phyloP scores from a whole-genome alignment of 805 yeast species.

The Ogataea methylovora region DNA sequence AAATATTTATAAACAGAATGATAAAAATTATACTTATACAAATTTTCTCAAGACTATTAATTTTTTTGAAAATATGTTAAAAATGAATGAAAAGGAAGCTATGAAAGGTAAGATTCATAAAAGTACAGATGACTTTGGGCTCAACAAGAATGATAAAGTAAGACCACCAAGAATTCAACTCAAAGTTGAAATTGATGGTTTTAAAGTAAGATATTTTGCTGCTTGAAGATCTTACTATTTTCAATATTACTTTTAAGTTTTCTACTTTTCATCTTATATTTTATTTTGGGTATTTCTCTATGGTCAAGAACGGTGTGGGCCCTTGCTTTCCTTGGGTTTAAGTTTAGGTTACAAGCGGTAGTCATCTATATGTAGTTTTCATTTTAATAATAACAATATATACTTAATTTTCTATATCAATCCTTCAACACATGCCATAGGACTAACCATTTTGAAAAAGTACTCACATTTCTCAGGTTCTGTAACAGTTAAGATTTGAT shows the following conservation, averaged over 20 bases:
- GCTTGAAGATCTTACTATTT: too few species aligned
- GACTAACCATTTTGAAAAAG: conserved; percentile 38
- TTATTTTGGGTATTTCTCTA: too few species aligned
- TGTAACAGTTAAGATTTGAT: conserved; percentile 53
- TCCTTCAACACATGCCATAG: conserved; percentile 34
- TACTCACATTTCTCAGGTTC: conserved; percentile 92
- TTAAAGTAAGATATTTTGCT: neutral
- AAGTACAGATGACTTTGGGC: conserved; percentile 9
- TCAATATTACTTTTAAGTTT: too few species aligned
- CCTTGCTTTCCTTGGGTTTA: neutral
- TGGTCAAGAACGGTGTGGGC: neutral
- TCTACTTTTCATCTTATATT: too few species aligned
- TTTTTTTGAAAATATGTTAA: neutral
- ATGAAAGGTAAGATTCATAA: too few species aligned
- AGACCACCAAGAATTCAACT: too few species aligned
- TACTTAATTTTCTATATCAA: too few species aligned
- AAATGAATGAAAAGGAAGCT: conserved; percentile 2
- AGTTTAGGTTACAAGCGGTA: too few species aligned
- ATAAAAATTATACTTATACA: neutral
- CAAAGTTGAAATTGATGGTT: neutral
- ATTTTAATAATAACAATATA: too few species aligned
- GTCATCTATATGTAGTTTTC: too few species aligned
- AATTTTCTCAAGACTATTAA: conserved; percentile 1
- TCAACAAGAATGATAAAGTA: too few species aligned
- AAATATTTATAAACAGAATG: too few species aligned